Conservation (phyloP, 805 yeast genomes). For the Starmera caribaea region DNA sequence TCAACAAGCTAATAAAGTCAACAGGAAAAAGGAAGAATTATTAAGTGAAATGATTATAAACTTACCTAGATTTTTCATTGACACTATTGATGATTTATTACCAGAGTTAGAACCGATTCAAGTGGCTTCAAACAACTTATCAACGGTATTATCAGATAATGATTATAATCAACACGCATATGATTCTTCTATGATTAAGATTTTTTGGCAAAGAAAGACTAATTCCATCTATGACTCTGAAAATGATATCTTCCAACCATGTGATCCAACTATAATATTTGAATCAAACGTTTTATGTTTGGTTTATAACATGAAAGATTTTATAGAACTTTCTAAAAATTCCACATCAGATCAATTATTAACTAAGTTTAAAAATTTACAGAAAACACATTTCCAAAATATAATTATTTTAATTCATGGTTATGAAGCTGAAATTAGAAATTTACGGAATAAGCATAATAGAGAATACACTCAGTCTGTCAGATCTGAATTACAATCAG, state of each 20-base stretch:
- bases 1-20: slow-evolving; percentile 27
- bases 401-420: slow-evolving; percentile 40
- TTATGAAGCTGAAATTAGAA: slow-evolving; percentile 34
- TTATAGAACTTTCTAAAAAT: slow-evolving; percentile 24
- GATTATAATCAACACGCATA: slow-evolving; percentile 25
- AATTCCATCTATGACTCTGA: slow-evolving; percentile 37
- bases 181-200: slow-evolving; percentile 11
- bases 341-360: slow-evolving; percentile 15
- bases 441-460: slow-evolving; percentile 36
- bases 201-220: slow-evolving; percentile 43
- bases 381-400: slow-evolving; percentile 16
- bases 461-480: slow-evolving; percentile 31
- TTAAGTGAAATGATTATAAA: slow-evolving; percentile 39
- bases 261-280: slow-evolving; percentile 25
- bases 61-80: slow-evolving; percentile 24
- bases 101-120: slow-evolving; percentile 15
- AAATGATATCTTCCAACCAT: slow-evolving; percentile 48
- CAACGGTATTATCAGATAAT: no score
- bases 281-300: slow-evolving; percentile 35
- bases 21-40: slow-evolving; percentile 39
- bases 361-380: slow-evolving; percentile 15
- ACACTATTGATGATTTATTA: slow-evolving; percentile 19
- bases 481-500: slow-evolving; percentile 9
- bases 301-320: slow-evolving; percentile 35
- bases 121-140: slow-evolving; percentile 3